These are phyloP conservation scores for Mariannaea elegans DNA, from an alignment of 2,329 filamentous ascomycete species.

Conservation along the genomic window DNA sequence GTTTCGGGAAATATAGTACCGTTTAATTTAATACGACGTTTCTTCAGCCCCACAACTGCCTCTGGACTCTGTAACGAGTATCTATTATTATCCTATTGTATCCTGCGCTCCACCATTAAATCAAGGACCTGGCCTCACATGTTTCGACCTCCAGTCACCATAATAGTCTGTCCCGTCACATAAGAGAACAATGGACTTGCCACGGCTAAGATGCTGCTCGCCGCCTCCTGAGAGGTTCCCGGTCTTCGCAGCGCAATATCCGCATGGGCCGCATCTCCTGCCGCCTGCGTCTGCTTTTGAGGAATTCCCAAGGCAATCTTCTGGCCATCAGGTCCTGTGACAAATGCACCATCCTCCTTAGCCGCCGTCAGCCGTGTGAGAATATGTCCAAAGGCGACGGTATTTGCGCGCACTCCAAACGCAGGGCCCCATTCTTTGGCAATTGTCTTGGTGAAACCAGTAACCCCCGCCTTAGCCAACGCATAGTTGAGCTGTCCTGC, in stretches of 20 bases:
- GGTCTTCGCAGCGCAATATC: constrained; percentile 84
- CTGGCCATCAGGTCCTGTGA: constrained; percentile 78
- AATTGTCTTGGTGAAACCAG: constrained; percentile 86
- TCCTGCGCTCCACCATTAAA: background rate
- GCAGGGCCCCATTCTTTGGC: constrained; percentile 90
- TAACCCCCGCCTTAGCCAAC: constrained; percentile 84
- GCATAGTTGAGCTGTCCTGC: constrained; percentile 92
- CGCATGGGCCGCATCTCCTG: constrained; percentile 55
- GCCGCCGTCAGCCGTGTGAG: constrained; percentile 81
- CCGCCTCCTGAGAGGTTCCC: constrained; percentile 82
- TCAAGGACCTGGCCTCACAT: constrained; percentile 52
- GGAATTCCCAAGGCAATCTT: constrained; percentile 81
- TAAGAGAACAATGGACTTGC: constrained; percentile 86
- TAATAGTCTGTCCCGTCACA: constrained; percentile 87
- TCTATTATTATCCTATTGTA: background rate
- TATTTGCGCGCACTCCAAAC: constrained; percentile 85
- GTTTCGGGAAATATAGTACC: constrained; percentile 42
- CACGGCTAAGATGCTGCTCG: constrained; percentile 78
- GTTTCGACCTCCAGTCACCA: constrained; percentile 80
- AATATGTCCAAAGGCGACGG: constrained; percentile 85
- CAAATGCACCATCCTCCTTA: constrained; percentile 85
- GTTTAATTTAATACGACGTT: constrained; percentile 45
- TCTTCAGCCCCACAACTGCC: constrained; percentile 26
- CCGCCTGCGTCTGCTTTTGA: constrained; percentile 60
- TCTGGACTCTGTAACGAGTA: constrained; percentile 3